Conservation (phyloP, 805 yeast species). For the Candida endomychidarum region DNA sequence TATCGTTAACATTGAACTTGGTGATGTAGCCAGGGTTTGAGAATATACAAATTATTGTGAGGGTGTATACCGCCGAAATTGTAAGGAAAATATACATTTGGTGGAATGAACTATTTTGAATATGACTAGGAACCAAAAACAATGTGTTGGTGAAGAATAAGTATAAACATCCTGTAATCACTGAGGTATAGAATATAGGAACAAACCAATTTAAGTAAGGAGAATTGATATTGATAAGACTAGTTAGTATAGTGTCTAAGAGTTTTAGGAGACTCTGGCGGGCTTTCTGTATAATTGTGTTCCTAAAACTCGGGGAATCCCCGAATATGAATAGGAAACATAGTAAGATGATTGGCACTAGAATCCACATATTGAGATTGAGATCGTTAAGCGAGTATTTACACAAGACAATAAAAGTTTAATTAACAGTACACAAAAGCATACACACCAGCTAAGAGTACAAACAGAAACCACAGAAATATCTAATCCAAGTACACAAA, state of each 20-base stretch:
- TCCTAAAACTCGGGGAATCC: slow-evolving; percentile 43
- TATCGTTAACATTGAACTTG: slow-evolving; percentile 13
- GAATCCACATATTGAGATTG: slow-evolving; percentile 1
- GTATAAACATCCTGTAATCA: slow-evolving; percentile 34
- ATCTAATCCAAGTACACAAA: too few relatives aligned
- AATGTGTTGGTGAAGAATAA: slow-evolving; percentile 33
- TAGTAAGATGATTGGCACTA: slow-evolving; percentile 6
- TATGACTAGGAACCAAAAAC: slow-evolving; percentile 13
- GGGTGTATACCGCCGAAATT: slow-evolving; percentile 29
- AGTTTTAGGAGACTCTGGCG: slow-evolving; percentile 7
- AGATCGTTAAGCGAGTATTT: background rate
- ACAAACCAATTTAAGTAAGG: slow-evolving; percentile 39
- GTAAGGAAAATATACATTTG: slow-evolving; percentile 28
- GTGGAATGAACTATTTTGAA: slow-evolving; percentile 13
- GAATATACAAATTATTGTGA: slow-evolving; percentile 40
- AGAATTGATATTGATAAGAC: background rate
- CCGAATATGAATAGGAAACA: slow-evolving; percentile 39
- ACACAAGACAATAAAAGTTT: background rate
- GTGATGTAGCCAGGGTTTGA: slow-evolving; percentile 44
- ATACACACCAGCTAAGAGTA: background rate
- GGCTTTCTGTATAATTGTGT: slow-evolving; percentile 31
- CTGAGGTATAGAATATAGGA: slow-evolving; percentile 40
- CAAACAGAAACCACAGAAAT: too few relatives aligned
- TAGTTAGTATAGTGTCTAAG: background rate
- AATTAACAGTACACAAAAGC: background rate